phyloP scores from a whole-genome alignment of 2,329 filamentous ascomycete species.

The Nemania diffusa region DNA sequence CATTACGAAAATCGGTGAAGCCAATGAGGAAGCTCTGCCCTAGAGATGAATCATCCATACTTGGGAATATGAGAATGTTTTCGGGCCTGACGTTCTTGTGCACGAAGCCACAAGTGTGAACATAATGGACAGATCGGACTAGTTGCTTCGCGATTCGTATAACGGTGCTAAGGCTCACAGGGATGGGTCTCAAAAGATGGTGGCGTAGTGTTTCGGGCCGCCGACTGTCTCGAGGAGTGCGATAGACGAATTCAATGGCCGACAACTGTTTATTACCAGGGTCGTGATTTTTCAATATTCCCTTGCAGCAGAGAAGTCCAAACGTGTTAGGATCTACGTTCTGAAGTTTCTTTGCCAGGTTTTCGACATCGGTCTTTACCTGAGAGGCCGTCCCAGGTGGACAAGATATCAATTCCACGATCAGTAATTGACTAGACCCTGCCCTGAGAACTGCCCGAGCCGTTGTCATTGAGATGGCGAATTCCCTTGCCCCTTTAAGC shows the following conservation, averaged over 20 bases:
- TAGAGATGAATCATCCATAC: not conserved
- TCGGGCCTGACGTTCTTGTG: constrained; percentile 30
- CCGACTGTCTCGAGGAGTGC: constrained; percentile 2
- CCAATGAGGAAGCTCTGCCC: constrained; percentile 28
- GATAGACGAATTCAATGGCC: constrained; percentile 20
- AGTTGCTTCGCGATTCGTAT: constrained; percentile 25
- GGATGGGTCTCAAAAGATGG: constrained; percentile 11
- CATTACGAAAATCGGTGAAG: constrained; percentile 33
- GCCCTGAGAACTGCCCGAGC: constrained; percentile 5
- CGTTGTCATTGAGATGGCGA: not conserved
- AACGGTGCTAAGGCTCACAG: constrained; percentile 9
- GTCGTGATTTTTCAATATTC: constrained; percentile 21
- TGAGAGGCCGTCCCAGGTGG: constrained; percentile 7
- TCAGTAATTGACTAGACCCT: constrained; percentile 9
- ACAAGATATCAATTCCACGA: constrained; percentile 21
- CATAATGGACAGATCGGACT: constrained; percentile 26
- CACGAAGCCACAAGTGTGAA: constrained; percentile 26
- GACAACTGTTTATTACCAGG: constrained; percentile 15
- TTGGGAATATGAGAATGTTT: constrained; percentile 23
- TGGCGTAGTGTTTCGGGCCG: constrained; percentile 16
- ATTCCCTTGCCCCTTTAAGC: constrained; percentile 13
- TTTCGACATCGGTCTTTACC: constrained; percentile 17
- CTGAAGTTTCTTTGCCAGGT: constrained; percentile 22
- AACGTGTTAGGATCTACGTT: constrained; percentile 21
- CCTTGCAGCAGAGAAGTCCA: constrained; percentile 22